phyloP scores from a whole-genome alignment of 164 flowering plant species.

The Warburgia ugandensis region DNA sequence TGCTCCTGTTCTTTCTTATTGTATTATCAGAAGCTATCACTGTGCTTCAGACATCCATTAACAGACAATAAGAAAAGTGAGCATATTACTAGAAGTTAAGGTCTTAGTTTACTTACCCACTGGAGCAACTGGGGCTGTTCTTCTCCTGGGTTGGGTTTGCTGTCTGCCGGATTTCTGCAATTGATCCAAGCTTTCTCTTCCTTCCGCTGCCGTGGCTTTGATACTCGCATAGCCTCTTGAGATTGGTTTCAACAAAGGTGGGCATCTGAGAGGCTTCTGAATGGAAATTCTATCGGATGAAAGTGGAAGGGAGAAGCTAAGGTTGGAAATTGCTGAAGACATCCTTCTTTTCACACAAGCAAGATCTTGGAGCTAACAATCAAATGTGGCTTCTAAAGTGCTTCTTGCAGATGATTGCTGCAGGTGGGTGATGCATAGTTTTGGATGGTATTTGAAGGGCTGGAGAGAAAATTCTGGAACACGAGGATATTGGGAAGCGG shows the following conservation, averaged over 20 bases:
- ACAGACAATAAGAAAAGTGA: background rate
- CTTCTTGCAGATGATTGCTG: too few species aligned
- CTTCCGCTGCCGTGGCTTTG: conserved; percentile 34
- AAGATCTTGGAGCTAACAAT: too few species aligned
- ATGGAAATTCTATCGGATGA: conserved; percentile 9
- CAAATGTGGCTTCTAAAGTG: too few species aligned
- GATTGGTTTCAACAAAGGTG: conserved; percentile 1
- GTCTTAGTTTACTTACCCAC: conserved; percentile 21
- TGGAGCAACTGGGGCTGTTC: conserved; percentile 27
- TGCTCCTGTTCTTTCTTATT: too few species aligned
- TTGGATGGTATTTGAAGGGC: conserved; percentile 5
- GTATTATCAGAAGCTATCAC: background rate
- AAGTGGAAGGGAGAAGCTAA: conserved; percentile 23
- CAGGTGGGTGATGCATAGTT: too few species aligned
- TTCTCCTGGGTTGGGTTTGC: conserved; percentile 12
- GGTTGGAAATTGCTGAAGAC: conserved; percentile 25
- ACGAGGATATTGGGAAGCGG: background rate
- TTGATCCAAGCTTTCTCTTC: conserved; percentile 48
- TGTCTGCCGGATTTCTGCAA: conserved; percentile 37
- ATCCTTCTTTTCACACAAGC: too few species aligned
- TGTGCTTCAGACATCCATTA: background rate
- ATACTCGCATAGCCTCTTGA: conserved; percentile 6
- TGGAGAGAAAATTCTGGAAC: conserved; percentile 14
- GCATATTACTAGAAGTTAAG: background rate
- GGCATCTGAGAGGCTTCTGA: conserved; percentile 1